Base-by-base conservation (phyloP, 768 basidiomycete genomes). In the Mycena leptocephala region DNA sequence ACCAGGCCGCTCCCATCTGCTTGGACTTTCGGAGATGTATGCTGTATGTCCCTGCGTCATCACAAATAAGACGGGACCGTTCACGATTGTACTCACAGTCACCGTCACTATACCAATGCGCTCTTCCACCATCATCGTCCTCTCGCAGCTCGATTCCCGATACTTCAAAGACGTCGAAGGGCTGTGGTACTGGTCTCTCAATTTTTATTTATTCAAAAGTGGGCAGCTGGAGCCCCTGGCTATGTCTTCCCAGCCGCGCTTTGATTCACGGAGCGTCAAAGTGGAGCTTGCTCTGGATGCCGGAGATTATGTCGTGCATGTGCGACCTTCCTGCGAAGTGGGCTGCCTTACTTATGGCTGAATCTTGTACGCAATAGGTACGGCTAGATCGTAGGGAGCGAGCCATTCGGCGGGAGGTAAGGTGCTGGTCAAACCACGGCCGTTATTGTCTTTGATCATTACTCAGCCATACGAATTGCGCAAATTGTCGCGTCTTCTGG, bases 201-300 rank as follows among this genome's bases (percentile, higher is more conserved):
- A 87, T 71, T 87, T 88, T 64, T 66, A 83, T 6, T 56, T 88
- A 9, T 87, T 81, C 81, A 83, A 84, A 65, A 80, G 81, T 70
- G 86, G 84, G 14, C 80, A 81, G 65, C 80, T 48, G 28, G 76
- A 82, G 26, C 72, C 79, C 3, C 62, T 81, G 14, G 75, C 73
- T 2, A 51, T 72, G 7, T 82, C 82, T 2, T 76, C 77, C 30
- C 37, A 74, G 2, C 56, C 80, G 11, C 46, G 68, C 2, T 53
- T 32, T 41, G 79, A 37, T 22, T 70, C 79, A 14, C 79, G 82
- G 14, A 83, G 83, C 63, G 80, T 83, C 41, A 84, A 83, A 39
- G 51, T 79, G 3, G 83, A 84, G 43, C 5, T 79, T 7, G 30
- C 71, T 22, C 72, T 84, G 11, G 77, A 80, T n/a, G 76, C 80